Conservation (phyloP, 768 basidiomycete species). For the Chalciporus piperatus region DNA sequence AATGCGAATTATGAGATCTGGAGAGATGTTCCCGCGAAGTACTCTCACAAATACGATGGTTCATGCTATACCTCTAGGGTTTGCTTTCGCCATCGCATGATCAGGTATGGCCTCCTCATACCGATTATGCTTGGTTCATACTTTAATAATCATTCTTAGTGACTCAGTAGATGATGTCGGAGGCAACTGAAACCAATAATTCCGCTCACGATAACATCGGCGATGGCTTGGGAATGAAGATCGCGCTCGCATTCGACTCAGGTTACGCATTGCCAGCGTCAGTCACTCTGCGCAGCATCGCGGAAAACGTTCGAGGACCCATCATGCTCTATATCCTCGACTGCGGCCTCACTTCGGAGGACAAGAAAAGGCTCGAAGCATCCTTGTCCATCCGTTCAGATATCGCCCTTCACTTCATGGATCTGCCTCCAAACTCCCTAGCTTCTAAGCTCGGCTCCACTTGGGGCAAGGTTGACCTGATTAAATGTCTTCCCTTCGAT, state of each 20-base stretch:
- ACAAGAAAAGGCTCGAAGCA: slow-evolving; percentile 27
- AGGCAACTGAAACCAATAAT: neutral
- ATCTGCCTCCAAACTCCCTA: slow-evolving; percentile 30
- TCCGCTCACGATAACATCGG: slow-evolving; percentile 18
- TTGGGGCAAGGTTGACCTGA: slow-evolving; percentile 49
- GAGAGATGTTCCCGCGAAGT: neutral
- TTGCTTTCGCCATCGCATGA: neutral
- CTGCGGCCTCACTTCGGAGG: slow-evolving; percentile 35
- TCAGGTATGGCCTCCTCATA: neutral
- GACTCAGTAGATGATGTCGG: neutral
- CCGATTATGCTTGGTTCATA: neutral
- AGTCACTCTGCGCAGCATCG: slow-evolving; percentile 41
- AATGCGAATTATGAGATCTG: too few species aligned
- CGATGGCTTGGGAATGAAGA: slow-evolving; percentile 37
- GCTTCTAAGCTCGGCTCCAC: slow-evolving; percentile 24
- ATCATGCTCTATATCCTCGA: slow-evolving; percentile 47
- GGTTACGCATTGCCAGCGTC: slow-evolving; percentile 44
- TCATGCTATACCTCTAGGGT: neutral
- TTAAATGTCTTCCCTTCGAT: slow-evolving; percentile 41
- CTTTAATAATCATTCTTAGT: neutral
- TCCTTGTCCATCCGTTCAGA: slow-evolving; percentile 24
- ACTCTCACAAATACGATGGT: neutral
- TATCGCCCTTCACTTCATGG: slow-evolving; percentile 39
- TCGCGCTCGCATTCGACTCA: slow-evolving; percentile 41
- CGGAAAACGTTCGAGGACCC: slow-evolving; percentile 32